A percentile compares a stretch with the other conserved stretches of the same genome.
Conservation (phyloP, 108 stramenopile genomes). For the Skeletonema grethae region DNA sequence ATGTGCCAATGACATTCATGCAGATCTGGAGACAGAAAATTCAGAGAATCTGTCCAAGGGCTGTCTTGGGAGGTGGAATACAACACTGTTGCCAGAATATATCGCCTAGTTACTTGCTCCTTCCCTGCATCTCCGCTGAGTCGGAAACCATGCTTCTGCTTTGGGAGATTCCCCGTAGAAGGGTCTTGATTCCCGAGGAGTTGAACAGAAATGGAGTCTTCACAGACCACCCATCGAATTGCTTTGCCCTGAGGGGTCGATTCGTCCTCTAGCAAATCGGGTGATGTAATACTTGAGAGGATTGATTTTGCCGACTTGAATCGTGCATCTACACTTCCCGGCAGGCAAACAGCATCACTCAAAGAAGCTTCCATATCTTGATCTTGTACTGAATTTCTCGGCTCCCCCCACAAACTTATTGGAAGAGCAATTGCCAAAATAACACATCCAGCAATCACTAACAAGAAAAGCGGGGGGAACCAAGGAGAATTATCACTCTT, state of each 20-base stretch:
- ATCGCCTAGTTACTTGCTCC: neutral
- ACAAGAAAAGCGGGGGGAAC: neutral
- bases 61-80: neutral
- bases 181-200: neutral
- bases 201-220: neutral
- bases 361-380: neutral
- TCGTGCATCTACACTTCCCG: too few relatives aligned
- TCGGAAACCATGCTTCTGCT: neutral
- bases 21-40: neutral
- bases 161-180: neutral
- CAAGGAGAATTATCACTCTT: neutral
- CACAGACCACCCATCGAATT: conserved; percentile 9
- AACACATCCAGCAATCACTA: neutral
- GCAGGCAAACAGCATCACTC: too few relatives aligned
- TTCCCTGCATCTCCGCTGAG: neutral
- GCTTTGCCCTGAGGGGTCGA: conserved; percentile 10
- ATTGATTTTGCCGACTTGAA: neutral
- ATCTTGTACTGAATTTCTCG: neutral
- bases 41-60: neutral
- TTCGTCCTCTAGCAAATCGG: neutral
- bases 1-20: conserved; percentile 12
- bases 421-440: neutral
- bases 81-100: neutral
- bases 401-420: neutral
- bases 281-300: neutral